Base-by-base conservation (phyloP, 1,139 yeast species). In the Yamadazyma blattariae region DNA sequence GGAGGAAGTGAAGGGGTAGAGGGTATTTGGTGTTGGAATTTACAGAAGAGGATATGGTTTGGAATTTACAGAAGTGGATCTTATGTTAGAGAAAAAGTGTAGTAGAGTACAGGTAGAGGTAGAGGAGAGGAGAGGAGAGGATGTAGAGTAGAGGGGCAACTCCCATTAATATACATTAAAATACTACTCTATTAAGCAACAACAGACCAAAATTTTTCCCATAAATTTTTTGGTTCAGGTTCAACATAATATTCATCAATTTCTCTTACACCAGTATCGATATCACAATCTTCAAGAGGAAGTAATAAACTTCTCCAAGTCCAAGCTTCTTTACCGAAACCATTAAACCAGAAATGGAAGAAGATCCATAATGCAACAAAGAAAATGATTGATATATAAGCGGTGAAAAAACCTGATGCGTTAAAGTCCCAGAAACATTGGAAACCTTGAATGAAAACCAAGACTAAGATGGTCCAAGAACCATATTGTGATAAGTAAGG, bases 371-470 rank as follows among this genome's bases (percentile, higher is more conserved):
- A 52, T 6, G 64, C 71, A 27, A 67, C 67, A 57, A 79, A 79
- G 38, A 82, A 57, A 31, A 81, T 69, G 24, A 79, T 62, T 3
- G 88, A 81, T 32, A 82, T 61, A 50, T 82, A 82, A n/a, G 82
- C 73, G 14, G 86, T 75, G 55, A 82, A 77, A 62, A 82, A 82
- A 31, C 63, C 64, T 5, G 75, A 53, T 1, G 74, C 84, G 33
- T 61, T 66, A 51, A 82, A 68, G 29, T 62, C 66, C 36, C 74
- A 78, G 63, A 82, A 82, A 2, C 75, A 77, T 1, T 67, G 59
- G 59, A 76, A 85, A 20, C 95, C 95, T 61, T 85, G 90, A 42
- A 86, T 69, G 47, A 84, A 64, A 24, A 77, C 75, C 45, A 82
- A 64, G 23, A 82, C 61, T 32, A 74, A 52, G 39, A 75, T 63